A percentile compares a stretch with the other conserved stretches of the same genome.
Conservation (phyloP, 208 protist genomes). For the Acanthamoeba castellanii region DNA sequence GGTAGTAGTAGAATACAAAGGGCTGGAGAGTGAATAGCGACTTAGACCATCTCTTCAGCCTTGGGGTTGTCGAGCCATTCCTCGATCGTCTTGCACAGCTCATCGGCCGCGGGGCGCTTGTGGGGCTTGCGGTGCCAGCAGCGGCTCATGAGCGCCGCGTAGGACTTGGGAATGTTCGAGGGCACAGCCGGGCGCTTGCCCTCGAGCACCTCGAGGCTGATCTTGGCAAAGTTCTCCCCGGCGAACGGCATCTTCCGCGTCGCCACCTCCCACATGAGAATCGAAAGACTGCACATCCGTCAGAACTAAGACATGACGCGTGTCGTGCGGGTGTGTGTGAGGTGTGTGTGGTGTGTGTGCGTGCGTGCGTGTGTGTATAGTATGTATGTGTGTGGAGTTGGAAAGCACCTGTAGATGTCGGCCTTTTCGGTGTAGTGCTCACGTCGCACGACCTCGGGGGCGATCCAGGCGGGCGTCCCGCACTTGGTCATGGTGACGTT, state of each 20-base stretch:
- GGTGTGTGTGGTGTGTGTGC: no score
- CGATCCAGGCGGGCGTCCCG: slow-evolving; percentile 18
- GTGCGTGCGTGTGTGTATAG: background rate
- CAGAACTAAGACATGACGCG: no score
- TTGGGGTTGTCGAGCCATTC: slow-evolving; percentile 7
- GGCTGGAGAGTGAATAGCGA: no score
- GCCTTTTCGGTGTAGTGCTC: slow-evolving; percentile 50
- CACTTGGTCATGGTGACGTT: slow-evolving; percentile 58
- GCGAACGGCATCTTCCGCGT: background rate
- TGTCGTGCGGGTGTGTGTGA: background rate
- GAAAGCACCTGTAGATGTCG: background rate
- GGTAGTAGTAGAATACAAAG: no score
- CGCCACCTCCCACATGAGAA: background rate
- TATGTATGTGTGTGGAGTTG: background rate
- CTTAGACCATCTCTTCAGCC: background rate
- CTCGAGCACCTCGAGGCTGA: slow-evolving; percentile 15
- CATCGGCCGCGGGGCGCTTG: background rate
- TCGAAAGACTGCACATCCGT: background rate
- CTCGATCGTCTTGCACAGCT: background rate
- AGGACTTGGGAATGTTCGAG: background rate
- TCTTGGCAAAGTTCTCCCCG: slow-evolving; percentile 25
- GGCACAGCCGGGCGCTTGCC: background rate
- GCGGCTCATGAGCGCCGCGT: background rate
- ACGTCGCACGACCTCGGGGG: background rate
- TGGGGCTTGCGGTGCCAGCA: slow-evolving; percentile 30